Evolutionary conservation across 805 yeast genomes (phyloP), one percentile per base, ranked within the genome.

Genomic region (Saturnispora sekii): DNA sequence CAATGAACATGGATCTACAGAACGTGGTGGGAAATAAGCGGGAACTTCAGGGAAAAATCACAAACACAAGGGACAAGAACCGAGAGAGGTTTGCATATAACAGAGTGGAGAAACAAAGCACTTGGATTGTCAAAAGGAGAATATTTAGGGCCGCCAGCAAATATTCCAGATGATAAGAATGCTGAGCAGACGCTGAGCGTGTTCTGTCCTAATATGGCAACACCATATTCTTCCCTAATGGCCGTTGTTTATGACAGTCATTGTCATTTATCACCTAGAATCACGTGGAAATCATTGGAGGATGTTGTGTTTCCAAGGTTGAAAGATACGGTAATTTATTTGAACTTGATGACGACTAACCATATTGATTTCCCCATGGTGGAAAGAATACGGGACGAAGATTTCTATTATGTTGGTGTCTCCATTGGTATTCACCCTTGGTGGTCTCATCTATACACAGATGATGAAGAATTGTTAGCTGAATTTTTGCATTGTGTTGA

Each of bases 381-480:
- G 5, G 36, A 50, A 12, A 17, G 45, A 9, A 32, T 64, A 14
- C 48, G 55, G 6, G 7, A 33, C 2, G 26, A 38, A 16, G 10
- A 16, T 3, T 6, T 52, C 3, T 12, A 40, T 26, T 11, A 14
- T 3, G 49, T 72, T 1, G 57, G 65, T 8, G 74, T 81, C 0
- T 73, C 74, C 34, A 74, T 76, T 55, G 95, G 97, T 0, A 66
- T 87, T 1, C 98, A 90, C 61, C 98, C 98, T 0, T 90, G 97
- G 97, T 89, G 76, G 55, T 63, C 79, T 3, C 95, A 89, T 59
- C 51, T 81, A 15, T 81, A 77, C 50, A 64, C 73, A 2, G 53
- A 62, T n/a, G 58, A 53, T 1, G 48, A 52, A 14, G 40, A 44
- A 7, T 15, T 47, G 8, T 7, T 31, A 5, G 32, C 26, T 21